A percentile compares a stretch with the other conserved stretches of the same genome.
phyloP scores from a whole-genome alignment of 495 filamentous ascomycete genomes.

The Venustampulla echinocandica region DNA sequence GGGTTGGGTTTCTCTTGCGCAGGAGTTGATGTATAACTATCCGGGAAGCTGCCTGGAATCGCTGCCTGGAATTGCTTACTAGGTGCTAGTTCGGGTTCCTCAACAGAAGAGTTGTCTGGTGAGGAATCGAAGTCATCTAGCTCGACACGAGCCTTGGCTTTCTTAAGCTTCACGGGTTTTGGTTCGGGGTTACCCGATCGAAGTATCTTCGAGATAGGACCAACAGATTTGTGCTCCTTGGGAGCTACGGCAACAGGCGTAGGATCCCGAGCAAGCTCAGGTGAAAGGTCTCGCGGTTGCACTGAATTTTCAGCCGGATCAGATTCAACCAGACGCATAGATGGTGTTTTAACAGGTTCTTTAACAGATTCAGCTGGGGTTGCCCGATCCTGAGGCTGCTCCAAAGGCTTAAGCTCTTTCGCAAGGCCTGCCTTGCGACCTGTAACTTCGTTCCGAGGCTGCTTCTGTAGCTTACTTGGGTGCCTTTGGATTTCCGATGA shows the following conservation, averaged over 20 bases:
- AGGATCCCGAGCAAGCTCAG: slow-evolving; percentile 18
- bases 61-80: slow-evolving; percentile 17
- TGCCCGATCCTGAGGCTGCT: slow-evolving; percentile 21
- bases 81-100: slow-evolving; percentile 19
- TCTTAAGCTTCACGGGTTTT: slow-evolving; percentile 42
- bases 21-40: slow-evolving; percentile 28
- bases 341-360: slow-evolving; percentile 35
- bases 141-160: slow-evolving; percentile 39
- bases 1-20: slow-evolving; percentile 23
- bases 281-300: slow-evolving; percentile 23
- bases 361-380: slow-evolving; percentile 31
- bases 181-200: slow-evolving; percentile 28
- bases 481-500: slow-evolving; percentile 42
- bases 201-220: slow-evolving; percentile 26
- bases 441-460: slow-evolving; percentile 44
- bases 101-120: slow-evolving; percentile 31
- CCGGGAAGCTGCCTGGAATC: slow-evolving; percentile 32
- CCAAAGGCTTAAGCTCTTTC: slow-evolving; percentile 30
- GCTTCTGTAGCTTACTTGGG: slow-evolving; percentile 69
- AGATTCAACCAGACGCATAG: slow-evolving; percentile 54
- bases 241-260: slow-evolving; percentile 3
- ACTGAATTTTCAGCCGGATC: slow-evolving; percentile 28
- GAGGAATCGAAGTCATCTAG: slow-evolving; percentile 42
- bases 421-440: slow-evolving; percentile 31
- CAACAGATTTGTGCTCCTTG: slow-evolving; percentile 20